phyloP scores from a whole-genome alignment of 805 yeast species.

The Suhomyces canberraensis region DNA sequence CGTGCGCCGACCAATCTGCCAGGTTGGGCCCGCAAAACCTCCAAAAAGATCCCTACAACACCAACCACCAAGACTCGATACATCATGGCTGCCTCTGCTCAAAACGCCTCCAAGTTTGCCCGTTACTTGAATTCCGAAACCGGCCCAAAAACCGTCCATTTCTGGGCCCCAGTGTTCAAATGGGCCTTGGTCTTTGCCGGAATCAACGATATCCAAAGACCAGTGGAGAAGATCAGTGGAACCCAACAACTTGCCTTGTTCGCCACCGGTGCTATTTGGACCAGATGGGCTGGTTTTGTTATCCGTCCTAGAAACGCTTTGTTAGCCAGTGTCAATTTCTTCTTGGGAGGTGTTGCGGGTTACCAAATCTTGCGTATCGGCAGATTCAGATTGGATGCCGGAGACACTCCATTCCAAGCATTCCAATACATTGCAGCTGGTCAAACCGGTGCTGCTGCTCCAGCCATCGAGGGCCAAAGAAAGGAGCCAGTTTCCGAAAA shows the following conservation, averaged over 20 bases:
- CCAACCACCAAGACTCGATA: background rate
- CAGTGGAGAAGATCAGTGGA: conserved; percentile 88
- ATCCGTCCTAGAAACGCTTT: conserved; percentile 84
- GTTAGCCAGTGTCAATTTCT: conserved; percentile 91
- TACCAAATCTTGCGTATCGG: conserved; percentile 73
- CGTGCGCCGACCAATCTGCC: too few species aligned
- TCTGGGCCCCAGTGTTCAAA: conserved; percentile 72
- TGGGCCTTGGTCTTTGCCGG: conserved; percentile 96
- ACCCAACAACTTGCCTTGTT: conserved; percentile 83
- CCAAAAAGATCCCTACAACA: too few species aligned
- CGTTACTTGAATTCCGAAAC: conserved; percentile 81
- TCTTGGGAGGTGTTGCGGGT: conserved; percentile 87
- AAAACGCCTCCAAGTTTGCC: conserved; percentile 53
- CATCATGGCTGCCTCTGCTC: conserved; percentile 26
- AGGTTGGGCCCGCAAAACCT: too few species aligned
- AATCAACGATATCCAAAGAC: conserved; percentile 78
- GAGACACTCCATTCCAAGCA: conserved; percentile 60
- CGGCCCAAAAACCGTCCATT: conserved; percentile 96
- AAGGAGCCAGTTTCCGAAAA: conserved; percentile 3
- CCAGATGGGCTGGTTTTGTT: conserved; percentile 92
- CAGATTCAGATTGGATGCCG: conserved; percentile 59
- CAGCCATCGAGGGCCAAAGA: conserved; percentile 1
- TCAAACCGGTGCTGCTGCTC: conserved; percentile 10
- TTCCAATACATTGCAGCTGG: conserved; percentile 59
- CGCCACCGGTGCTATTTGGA: conserved; percentile 95